Base-by-base conservation (phyloP, 1,139 yeast species). In the Zygosaccharomyces pseudobailii region DNA sequence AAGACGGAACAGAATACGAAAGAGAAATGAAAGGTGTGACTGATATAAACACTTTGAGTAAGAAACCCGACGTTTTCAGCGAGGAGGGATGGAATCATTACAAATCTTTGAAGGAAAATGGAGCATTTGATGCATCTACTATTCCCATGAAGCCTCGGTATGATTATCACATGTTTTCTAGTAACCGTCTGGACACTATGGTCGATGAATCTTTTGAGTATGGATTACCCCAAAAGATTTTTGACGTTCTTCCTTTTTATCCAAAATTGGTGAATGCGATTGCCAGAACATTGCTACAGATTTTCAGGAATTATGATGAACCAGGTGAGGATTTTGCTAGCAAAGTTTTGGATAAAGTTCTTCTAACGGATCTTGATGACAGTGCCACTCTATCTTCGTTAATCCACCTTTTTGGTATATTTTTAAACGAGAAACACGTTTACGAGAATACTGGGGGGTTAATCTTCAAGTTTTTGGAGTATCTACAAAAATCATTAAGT, bases 201-300 rank as follows among this genome's bases (percentile, higher is more conserved):
- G 56, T 78, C 47, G 49, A 63, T 35, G 61, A 64, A 3, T 59
- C 56, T 28, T 58, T 55, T 21, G 43, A 50, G 6, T 49, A 52
- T 21, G 56, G 65, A 5, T 65, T 80, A 36, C 63, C 75, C 37
- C 75, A 73, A 25, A 69, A 74, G 33, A 73, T 83, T 69, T 67
- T 84, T 28, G 64, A 69, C 24, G 62, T 83, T 8, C 71, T 78
- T 5, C 76, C 76, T 42, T 49, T 65, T 3, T 80, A 72, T 56
- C 83, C 87, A 1, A 74, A 75, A 40, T 63, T 76, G 7, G 75
- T 76, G 4, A 67, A 68, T 28, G 67, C 74, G 1, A 70, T 84
- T 35, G 72, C 86, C 2, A 78, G 74, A 33, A 68, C 82, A 45
- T 63, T 82, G 43, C 57, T 69, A 7, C 61, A 60, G 38, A 53